These are phyloP conservation scores for Austroboletus olivaceoglutinosus DNA, from an alignment of 1,284 basidiomycete species.

Conservation along the genomic window DNA sequence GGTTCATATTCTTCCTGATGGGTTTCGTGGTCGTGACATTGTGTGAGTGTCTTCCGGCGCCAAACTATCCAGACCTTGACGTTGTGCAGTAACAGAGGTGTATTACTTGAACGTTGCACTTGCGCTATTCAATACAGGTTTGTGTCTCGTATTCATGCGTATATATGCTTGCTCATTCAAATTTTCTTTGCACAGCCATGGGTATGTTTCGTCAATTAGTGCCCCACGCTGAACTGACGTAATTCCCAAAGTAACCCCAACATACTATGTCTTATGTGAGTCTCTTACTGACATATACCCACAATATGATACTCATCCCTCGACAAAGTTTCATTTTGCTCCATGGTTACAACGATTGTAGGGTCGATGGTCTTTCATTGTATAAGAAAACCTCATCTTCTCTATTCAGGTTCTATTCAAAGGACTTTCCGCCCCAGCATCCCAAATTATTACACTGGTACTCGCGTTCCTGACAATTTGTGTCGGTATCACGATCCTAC, in stretches of 20 bases:
- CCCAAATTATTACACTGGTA: conserved; percentile 86
- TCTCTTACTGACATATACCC: not conserved
- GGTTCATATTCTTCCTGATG: conserved; percentile 88
- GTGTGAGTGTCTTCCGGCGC: conserved; percentile 41
- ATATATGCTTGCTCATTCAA: conserved; percentile 4
- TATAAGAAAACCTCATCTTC: not conserved
- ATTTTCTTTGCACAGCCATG: conserved; percentile 57
- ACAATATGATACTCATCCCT: conserved; percentile 2
- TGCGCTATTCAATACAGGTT: conserved; percentile 90
- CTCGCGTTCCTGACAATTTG: conserved; percentile 89
- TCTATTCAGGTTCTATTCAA: conserved; percentile 75
- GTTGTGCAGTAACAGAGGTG: conserved; percentile 74
- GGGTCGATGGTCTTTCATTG: conserved; percentile 19
- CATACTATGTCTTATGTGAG: conserved; percentile 84
- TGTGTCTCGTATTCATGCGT: conserved; percentile 22
- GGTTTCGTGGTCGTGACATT: conserved; percentile 85
- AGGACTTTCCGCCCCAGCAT: conserved; percentile 77
- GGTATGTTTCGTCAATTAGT: conserved; percentile 44
- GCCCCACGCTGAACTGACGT: conserved; percentile 15
- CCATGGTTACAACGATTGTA: conserved; percentile 84
- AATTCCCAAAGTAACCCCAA: conserved; percentile 66
- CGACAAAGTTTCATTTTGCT: conserved; percentile 57
- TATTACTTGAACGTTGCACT: conserved; percentile 97
- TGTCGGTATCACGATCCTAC: conserved; percentile 89
- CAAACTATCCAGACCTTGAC: conserved; percentile 22